Evolutionary conservation across 257 asterid genomes (phyloP), one percentile per base, ranked within the genome.

Genomic region (Verbascum thapsus): DNA sequence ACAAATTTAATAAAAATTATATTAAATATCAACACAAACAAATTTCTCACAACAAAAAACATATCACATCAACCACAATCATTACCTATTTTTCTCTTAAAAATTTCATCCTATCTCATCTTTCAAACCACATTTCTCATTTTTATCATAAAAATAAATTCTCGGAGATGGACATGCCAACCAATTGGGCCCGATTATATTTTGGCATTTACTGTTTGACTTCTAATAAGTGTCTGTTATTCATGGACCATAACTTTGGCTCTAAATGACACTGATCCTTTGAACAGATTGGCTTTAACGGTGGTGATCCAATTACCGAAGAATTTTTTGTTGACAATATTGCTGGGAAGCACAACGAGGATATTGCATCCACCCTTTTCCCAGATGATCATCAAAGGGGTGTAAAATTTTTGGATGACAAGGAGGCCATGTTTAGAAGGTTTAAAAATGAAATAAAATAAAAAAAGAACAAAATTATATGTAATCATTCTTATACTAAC

Each of bases 371-470:
- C 10, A 12, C 64, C 71, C 95, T 92, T 74, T 92, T 87, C 78
- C 99, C 99, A 17, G 72, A 84, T 53, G 96, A 92, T 82, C 88
- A 65, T 58, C 91, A 72, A 66, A 80, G 78, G 73, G 99, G 94
- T 15, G 42, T 76, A 16, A 85, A 89, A 59, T 83, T 92, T 76
- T 75, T 79, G 30, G 94, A 83, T 0, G 99, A 87, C 58, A 92
- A 92, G 79, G 99, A 92, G 72, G 94, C 86, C 6, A 75, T 77
- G 84, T 92, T 85, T 72, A 79, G 99, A 76, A 92, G 87, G 99
- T 92, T 63, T 3, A n/a, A n/a, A n/a, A n/a, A n/a, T n/a, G n/a
- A n/a, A n/a, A n/a, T n/a, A n/a, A 26, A 26, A 16, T 19, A 10
- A 4, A 45, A 15, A 2, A 6, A 8, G 13, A 16, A 34, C 13